Evolutionary conservation across 495 filamentous ascomycete species (phyloP).

Genomic region (Copromyces sp.): DNA sequence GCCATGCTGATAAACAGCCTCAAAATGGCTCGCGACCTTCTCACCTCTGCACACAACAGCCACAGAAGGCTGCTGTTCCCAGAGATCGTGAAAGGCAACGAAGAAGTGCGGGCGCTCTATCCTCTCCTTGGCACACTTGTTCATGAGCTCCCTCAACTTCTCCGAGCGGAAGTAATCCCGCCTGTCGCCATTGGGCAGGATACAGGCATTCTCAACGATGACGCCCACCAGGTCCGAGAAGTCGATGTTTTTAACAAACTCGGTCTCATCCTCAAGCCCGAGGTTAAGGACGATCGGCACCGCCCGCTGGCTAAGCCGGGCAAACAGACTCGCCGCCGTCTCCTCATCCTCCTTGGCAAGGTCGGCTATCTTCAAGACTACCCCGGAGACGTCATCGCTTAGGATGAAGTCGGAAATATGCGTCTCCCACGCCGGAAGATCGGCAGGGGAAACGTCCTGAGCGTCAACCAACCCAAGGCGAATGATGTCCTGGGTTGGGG

Average conservation of each 20-base stretch:
- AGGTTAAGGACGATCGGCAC: slow-evolving; percentile 10
- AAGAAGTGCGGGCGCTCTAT: slow-evolving; percentile 10
- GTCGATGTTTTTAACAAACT: slow-evolving; percentile 1
- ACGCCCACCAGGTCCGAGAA: slow-evolving; percentile 22
- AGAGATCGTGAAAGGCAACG: slow-evolving; percentile 16
- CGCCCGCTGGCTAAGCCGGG: neutral
- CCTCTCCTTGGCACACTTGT: slow-evolving; percentile 6
- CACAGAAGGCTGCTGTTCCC: slow-evolving; percentile 10
- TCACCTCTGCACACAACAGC: slow-evolving; percentile 14
- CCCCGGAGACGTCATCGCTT: neutral
- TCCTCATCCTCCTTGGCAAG: neutral
- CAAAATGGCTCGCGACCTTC: slow-evolving; percentile 19
- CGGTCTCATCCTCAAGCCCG: neutral
- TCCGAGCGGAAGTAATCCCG: slow-evolving; percentile 41
- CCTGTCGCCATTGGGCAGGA: slow-evolving; percentile 35
- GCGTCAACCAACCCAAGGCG: neutral
- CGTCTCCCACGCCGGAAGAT: neutral
- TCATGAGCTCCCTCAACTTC: slow-evolving; percentile 31
- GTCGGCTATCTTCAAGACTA: neutral
- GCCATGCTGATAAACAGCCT: slow-evolving; percentile 15
- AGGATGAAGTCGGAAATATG: neutral
- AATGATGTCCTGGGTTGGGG: neutral
- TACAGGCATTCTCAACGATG: slow-evolving; percentile 41
- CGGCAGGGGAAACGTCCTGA: neutral
- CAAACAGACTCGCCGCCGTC: slow-evolving; percentile 1